These are phyloP conservation scores for Nemania serpens DNA, from an alignment of 2,329 filamentous ascomycete genomes.

Conservation along the genomic window DNA sequence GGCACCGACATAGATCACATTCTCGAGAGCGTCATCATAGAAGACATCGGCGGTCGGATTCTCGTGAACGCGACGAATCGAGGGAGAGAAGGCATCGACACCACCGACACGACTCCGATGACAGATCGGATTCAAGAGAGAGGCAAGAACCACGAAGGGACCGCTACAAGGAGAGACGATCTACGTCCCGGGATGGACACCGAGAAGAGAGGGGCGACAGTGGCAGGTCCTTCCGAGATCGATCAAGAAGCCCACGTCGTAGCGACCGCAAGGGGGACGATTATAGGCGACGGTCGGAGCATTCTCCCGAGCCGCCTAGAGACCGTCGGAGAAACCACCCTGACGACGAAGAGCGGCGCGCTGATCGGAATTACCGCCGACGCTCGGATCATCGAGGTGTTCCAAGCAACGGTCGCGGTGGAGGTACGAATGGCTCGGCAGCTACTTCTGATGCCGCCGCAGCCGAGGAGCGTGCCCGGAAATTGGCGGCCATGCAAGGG, in stretches of 20 bases:
- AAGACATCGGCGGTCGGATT: slow-evolving; percentile 48
- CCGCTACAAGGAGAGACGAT: slow-evolving; percentile 30
- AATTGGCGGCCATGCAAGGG: slow-evolving; percentile 74
- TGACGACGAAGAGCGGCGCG: slow-evolving; percentile 30
- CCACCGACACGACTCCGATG: slow-evolving; percentile 52
- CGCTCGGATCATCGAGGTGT: slow-evolving; percentile 26
- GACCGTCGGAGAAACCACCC: slow-evolving; percentile 31
- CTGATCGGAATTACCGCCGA: slow-evolving; percentile 37
- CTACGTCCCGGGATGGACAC: slow-evolving; percentile 28
- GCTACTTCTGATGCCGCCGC: slow-evolving; percentile 23
- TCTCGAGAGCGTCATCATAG: slow-evolving; percentile 45
- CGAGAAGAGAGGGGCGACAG: slow-evolving; percentile 21
- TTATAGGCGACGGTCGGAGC: slow-evolving; percentile 41
- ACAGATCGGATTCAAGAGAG: slow-evolving; percentile 44
- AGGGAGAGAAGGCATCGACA: slow-evolving; percentile 47
- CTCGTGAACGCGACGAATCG: slow-evolving; percentile 47
- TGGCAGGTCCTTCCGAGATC: slow-evolving; percentile 36
- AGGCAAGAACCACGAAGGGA: slow-evolving; percentile 32
- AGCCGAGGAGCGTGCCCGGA: slow-evolving; percentile 64
- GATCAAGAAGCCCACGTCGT: slow-evolving; percentile 41
- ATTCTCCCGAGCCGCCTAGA: slow-evolving; percentile 34
- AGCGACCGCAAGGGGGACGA: slow-evolving; percentile 39
- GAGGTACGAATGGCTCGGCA: slow-evolving; percentile 26
- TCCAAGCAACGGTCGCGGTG: slow-evolving; percentile 31
- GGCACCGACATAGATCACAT: slow-evolving; percentile 43